Conservation (phyloP, 73 alveolate genomes). For the Stentor roeselii region DNA sequence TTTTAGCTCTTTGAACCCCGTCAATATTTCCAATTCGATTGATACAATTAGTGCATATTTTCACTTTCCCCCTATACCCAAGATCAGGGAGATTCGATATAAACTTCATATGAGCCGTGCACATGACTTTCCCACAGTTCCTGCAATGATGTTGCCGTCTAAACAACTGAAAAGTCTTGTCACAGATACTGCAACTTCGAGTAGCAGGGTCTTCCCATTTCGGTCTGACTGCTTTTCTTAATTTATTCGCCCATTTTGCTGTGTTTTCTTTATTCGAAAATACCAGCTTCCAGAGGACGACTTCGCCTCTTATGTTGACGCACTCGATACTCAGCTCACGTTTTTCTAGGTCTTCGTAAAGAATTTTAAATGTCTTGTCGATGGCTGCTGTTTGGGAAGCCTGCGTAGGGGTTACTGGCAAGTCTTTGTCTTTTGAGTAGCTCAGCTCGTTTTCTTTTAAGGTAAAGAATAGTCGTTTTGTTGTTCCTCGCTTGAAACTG, state of each 20-base stretch:
- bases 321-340: background rate
- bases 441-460: background rate
- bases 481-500: background rate
- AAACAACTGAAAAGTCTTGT: background rate
- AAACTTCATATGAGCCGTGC: background rate
- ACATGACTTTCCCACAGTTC: conserved; percentile 1
- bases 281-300: background rate
- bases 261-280: background rate
- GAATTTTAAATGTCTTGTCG: background rate
- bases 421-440: background rate
- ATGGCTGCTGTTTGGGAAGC: background rate
- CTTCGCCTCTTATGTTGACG: conserved; percentile 12
- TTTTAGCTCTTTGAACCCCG: background rate
- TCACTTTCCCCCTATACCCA: background rate
- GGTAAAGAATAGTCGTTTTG: no score
- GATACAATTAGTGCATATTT: background rate
- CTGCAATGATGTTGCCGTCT: conserved; percentile 28
- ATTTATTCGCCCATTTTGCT: background rate
- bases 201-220: conserved; percentile 17
- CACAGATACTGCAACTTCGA: background rate
- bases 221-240: conserved; percentile 2
- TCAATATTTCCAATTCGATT: background rate
- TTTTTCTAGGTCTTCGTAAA: background rate
- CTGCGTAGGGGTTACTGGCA: background rate
- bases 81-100: background rate